Evolutionary conservation across 805 yeast species (phyloP).

Genomic region (Myxozyma kluyveri): DNA sequence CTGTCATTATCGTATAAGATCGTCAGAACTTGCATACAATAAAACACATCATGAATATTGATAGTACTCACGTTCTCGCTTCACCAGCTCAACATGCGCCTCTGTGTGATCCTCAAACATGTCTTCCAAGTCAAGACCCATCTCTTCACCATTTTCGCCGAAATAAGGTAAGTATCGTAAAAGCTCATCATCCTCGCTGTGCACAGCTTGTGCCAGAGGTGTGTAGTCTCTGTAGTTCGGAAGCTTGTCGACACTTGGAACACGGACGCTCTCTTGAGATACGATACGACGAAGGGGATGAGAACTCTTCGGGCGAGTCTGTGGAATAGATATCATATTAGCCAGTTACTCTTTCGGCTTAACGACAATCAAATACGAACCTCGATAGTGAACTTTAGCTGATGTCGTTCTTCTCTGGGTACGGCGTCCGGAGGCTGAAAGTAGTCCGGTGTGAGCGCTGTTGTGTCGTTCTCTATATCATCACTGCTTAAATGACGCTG

Average conservation of each 20-base stretch:
- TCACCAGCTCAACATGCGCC: conserved; percentile 12
- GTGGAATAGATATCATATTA: not conserved
- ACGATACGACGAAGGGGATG: not conserved
- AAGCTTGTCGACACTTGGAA: conserved; percentile 2
- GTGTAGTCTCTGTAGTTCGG: conserved; percentile 27
- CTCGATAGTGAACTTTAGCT: conserved; percentile 11
- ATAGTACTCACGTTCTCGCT: conserved; percentile 14
- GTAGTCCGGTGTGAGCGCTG: not conserved
- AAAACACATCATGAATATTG: not conserved
- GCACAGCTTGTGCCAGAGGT: conserved; percentile 15
- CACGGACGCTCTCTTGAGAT: not conserved
- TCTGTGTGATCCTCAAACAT: conserved; percentile 27
- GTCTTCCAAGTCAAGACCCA: conserved; percentile 23
- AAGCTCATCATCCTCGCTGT: conserved; percentile 25
- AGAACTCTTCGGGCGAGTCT: not conserved
- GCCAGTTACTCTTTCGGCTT: not conserved
- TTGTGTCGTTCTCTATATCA: not conserved
- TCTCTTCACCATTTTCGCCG: conserved; percentile 28
- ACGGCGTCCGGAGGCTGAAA: not conserved
- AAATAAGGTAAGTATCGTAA: conserved; percentile 26
- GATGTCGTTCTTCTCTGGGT: not conserved
- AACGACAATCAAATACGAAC: not conserved
- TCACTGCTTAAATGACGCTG: no score
- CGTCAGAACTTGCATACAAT: not conserved
- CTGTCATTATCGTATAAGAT: conserved; percentile 2